Evolutionary conservation across 495 filamentous ascomycete species (phyloP), one percentile per base, ranked within the genome.

Genomic region (Penicillium canariense): DNA sequence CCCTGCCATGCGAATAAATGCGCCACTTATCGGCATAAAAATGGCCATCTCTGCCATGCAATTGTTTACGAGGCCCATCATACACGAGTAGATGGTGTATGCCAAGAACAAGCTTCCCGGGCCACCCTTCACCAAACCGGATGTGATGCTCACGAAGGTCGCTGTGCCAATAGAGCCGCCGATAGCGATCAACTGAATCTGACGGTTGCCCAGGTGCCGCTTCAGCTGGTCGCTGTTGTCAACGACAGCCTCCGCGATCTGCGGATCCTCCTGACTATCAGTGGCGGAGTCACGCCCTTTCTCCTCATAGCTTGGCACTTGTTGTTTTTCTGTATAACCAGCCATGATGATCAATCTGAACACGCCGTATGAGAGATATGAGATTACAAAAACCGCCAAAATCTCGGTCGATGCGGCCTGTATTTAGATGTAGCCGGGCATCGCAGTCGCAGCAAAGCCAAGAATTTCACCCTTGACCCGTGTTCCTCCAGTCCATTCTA

Each of bases 11-110:
- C 69, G 73, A 55, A 76, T 77, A 58, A 82, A 81, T 10, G 64
- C 74, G 27, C 73, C 85, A 20, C 76, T 78, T 9, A 84, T 75
- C 4, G 86, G 86, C 63, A 83, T 68, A 45, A 72, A 68, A 43
- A 70, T 68, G 6, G 69, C 68, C 68, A 81, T 69, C 56, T 81
- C 78, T 23, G 70, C 76, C 12, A 79, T 55, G 20, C 55, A 67
- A 17, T 71, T 63, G 45, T 67, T 68, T 42, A 74, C 58, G 45
- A 66, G 54, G 43, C 63, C 66, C 44, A 73, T 51, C 43, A 77
- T 56, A 23, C 56, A 54, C 4, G 52, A 56, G 50, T 74, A 62
- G 39, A 79, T 48, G 20, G 64, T 65, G 49, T 71, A 71, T 14
- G 68, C 62, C 11, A 72, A 25, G 54, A 84, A 69, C 42, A 86